Conservation (phyloP, 1,284 basidiomycete species). For the Taiwanofungus camphoratus region DNA sequence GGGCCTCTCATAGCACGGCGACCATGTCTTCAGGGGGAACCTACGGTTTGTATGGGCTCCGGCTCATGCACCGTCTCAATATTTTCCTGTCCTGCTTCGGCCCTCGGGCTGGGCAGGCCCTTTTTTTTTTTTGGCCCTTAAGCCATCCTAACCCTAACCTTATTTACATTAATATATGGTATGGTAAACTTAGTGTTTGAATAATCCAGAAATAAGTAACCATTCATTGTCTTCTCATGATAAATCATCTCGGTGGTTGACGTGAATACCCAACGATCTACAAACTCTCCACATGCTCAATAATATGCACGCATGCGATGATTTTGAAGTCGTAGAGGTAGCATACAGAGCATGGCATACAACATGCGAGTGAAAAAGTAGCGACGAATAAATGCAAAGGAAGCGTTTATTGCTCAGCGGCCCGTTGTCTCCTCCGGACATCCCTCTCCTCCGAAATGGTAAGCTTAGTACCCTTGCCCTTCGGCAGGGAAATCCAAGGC, state of each 20-base stretch:
- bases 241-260: too few relatives aligned
- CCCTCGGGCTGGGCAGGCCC: constrained; percentile 26
- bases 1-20: constrained; percentile 29
- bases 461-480: constrained; percentile 97
- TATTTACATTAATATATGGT: too few relatives aligned
- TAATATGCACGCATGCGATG: constrained; percentile 19
- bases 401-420: constrained; percentile 45
- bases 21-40: constrained; percentile 27
- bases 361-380: constrained; percentile 27
- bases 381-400: constrained; percentile 21
- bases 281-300: background rate
- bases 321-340: constrained; percentile 26
- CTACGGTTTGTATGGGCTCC: constrained; percentile 26
- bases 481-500: constrained; percentile 96
- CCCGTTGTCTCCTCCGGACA: constrained; percentile 67
- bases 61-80: constrained; percentile 27
- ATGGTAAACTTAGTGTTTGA: too few relatives aligned
- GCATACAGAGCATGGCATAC: constrained; percentile 51
- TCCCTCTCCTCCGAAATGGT: constrained; percentile 86
- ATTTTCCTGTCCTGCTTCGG: constrained; percentile 27
- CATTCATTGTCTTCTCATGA: too few relatives aligned
- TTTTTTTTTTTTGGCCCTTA: constrained; percentile 17
- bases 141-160: constrained; percentile 25
- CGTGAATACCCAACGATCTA: too few relatives aligned
- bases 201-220: too few relatives aligned